Percentiles rank a stretch among this genome's conserved stretches.
phyloP scores from a whole-genome alignment of 2,329 filamentous ascomycete genomes.

The Penicillium sp. region DNA sequence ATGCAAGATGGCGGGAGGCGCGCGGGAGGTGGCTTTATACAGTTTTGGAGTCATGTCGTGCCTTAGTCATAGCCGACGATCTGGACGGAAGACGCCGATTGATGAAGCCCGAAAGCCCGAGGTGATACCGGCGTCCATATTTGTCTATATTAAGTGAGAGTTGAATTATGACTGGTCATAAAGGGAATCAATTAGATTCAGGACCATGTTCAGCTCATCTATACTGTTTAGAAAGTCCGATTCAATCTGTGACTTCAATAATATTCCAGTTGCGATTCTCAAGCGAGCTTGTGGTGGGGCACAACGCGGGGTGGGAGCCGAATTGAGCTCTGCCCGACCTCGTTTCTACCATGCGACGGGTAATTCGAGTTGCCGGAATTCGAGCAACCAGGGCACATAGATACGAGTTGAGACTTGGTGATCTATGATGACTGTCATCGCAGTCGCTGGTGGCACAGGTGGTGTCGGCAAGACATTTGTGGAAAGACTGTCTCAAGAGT shows the following conservation, averaged over 20 bases:
- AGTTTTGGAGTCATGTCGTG: constrained; percentile 1
- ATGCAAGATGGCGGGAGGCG: neutral
- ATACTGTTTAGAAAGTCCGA: neutral
- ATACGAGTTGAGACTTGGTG: neutral
- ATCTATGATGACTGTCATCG: constrained; percentile 43
- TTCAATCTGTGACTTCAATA: neutral
- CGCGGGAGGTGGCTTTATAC: constrained; percentile 19
- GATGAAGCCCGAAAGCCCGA: constrained; percentile 30
- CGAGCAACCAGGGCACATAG: neutral
- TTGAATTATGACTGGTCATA: neutral
- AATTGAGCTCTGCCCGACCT: neutral
- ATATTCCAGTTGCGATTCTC: neutral
- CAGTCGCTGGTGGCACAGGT: constrained; percentile 52
- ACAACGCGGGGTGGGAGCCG: constrained; percentile 11
- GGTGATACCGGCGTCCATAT: constrained; percentile 7
- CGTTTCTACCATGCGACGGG: neutral
- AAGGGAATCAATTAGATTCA: neutral
- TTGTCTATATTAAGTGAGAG: neutral
- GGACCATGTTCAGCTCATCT: too few species aligned
- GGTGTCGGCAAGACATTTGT: constrained; percentile 51
- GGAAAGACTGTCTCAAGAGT: constrained; percentile 40
- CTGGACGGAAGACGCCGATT: constrained; percentile 17
- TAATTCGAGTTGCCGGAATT: neutral
- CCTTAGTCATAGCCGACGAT: constrained; percentile 25
- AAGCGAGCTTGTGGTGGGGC: constrained; percentile 14